Base-by-base conservation (phyloP, 441 rosid species). In the Lepidium campestre region DNA sequence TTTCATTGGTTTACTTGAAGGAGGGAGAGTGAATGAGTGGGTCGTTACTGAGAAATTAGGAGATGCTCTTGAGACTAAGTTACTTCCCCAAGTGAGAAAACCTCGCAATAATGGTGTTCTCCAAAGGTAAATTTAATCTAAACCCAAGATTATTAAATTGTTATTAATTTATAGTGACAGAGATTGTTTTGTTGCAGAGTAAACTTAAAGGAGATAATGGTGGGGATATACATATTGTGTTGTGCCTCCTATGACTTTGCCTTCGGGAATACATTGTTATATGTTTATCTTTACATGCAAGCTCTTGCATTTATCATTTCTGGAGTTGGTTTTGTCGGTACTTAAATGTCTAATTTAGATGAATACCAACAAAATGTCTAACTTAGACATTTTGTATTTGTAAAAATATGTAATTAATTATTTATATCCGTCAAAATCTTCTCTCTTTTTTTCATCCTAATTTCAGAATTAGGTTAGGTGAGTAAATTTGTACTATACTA, bases 21-120 rank as follows among this genome's bases (percentile, higher is more conserved):
- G 82, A 20, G 78, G 81, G 58, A 42, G 81, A 19, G 81, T 73
- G 19, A 79, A 83, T 18, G 82, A 83, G 64, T 83, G 81, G 87
- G 77, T 81, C 6, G 83, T 79, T 25, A 79, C 82, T 0, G 83
- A 83, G 75, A 79, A 81, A 65, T 71, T 79, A 15, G 83, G 87
- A 66, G 79, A 79, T 73, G 76, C 76, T 66, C 50, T 73, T 9
- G 56, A 73, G 57, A 59, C 48, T 18, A 73, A 66, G 31, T 59
- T 67, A 35, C 62, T 68, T 41, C 75, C 71, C 4, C 76, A 52
- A 4, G 7, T 57, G 18, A 73, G 46, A 18, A 79, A 76, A 71
- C 78, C 73, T 18, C 73, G 68, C 2, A 22, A 75, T 10, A 22
- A 75, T 10, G 47, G 62, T 36, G 32, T 67, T 22, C 57, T 72